phyloP scores from a whole-genome alignment of 176 grass and related monocot genomes.

The Lolium perenne region DNA sequence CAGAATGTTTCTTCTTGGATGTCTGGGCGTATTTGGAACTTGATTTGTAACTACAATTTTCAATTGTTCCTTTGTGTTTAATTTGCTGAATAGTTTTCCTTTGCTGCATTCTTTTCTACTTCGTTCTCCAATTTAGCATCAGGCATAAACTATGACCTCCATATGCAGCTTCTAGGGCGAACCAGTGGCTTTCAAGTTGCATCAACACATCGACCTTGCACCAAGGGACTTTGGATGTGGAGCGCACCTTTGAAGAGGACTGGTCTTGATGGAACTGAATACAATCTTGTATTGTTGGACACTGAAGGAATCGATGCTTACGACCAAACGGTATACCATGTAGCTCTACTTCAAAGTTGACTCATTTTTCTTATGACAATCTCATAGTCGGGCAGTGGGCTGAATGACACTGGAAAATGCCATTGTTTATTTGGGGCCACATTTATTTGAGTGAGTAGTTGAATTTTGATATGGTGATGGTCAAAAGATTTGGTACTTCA shows the following conservation, averaged over 20 bases:
- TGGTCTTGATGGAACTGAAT: slow-evolving; percentile 90
- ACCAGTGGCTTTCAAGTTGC: slow-evolving; percentile 97
- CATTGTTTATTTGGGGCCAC: slow-evolving; percentile 1
- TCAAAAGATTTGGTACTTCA: not conserved
- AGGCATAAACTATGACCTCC: not conserved
- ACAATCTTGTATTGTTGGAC: slow-evolving; percentile 88
- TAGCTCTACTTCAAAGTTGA: slow-evolving; percentile 8
- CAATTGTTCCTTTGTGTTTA: slow-evolving; percentile 1
- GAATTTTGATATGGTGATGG: not conserved
- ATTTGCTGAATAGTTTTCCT: not conserved
- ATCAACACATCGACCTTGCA: slow-evolving; percentile 91
- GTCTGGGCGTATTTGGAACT: not conserved
- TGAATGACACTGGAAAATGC: not conserved
- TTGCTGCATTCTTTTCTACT: slow-evolving; percentile 29
- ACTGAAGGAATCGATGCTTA: slow-evolving; percentile 99
- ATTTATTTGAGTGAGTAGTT: not conserved
- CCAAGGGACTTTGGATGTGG: slow-evolving; percentile 99
- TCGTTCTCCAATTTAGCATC: not conserved
- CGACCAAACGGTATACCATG: slow-evolving; percentile 84
- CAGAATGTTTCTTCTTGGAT: not conserved
- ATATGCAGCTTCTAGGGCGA: slow-evolving; percentile 75
- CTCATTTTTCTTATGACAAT: not conserved
- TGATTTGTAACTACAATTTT: not conserved
- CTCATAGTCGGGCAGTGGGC: not conserved
- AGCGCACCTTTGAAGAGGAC: slow-evolving; percentile 85